Base-by-base conservation (phyloP, 768 basidiomycete genomes). In the Erythrobasidium yunnanense region DNA sequence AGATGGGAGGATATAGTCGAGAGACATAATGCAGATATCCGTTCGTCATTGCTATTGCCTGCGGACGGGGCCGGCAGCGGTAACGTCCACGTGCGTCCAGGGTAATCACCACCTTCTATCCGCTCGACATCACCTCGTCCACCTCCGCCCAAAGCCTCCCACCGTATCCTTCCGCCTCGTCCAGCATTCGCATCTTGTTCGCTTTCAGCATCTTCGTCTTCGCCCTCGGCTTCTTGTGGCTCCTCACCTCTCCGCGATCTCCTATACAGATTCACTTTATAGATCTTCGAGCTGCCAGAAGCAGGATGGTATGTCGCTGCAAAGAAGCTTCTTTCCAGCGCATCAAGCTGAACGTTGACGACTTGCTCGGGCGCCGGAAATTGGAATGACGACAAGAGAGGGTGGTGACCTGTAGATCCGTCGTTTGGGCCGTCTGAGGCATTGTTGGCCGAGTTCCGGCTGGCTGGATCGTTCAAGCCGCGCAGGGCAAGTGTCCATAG, bases 271-370 rank as follows among this genome's bases (percentile, higher is more conserved):
- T 69, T 63, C 6, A 69, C 66, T 34, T 66, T 54, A 55, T 25
- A 5, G 68, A 35, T n/a, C 63, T 55, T 29, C 53, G 25, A 0
- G 45, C 50, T 3, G 11, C 49, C 15, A 29, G 23, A n/a, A 23
- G 1, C 15, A 11, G 20, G 13, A 30, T 30, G 11, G 11, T 25
- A 30, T 23, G 45, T 23, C 87, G 30, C 38, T n/a, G 88, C 89
- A 73, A 95, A 91, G 76, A 96, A 89, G 52, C 86, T 78, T 25
- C 92, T 83, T 77, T 96, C 93, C 0, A 85, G 83, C n/a, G 82
- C 72, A 71, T 96, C 91, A 81, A 87, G 86, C 8, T 83, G 82
- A 18, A 92, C 72, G 60, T 78, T 82, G 3, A 42, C 38, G 11
- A n/a, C 38, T n/a, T 42, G 38, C 38, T 42, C 55, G 7, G 87